Percentiles rank a stretch among this genome's conserved stretches.
Evolutionary conservation across 176 grass and related monocot species (phyloP).

Genomic region (Oryza coarctata): DNA sequence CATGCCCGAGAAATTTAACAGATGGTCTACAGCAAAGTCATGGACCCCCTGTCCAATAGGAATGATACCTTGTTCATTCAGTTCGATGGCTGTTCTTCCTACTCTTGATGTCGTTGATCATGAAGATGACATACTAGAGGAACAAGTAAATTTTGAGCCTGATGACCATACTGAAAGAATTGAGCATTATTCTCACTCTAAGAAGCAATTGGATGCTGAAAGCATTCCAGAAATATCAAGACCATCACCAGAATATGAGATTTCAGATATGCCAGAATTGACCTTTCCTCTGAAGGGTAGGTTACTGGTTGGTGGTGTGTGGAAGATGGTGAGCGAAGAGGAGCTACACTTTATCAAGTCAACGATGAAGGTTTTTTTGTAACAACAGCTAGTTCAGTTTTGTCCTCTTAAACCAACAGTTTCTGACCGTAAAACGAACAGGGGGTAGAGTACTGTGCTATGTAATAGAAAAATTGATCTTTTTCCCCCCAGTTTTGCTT

Average conservation of each 20-base stretch:
- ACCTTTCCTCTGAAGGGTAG: constrained; percentile 43
- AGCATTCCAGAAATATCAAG: constrained; percentile 40
- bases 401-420: neutral
- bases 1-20: constrained; percentile 29
- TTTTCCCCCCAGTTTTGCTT: neutral
- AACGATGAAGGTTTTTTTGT: constrained; percentile 43
- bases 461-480: neutral
- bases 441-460: neutral
- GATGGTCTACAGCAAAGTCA: constrained; percentile 62
- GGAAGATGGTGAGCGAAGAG: constrained; percentile 56
- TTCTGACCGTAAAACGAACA: neutral
- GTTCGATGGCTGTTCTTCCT: constrained; percentile 79
- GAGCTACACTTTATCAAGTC: constrained; percentile 52
- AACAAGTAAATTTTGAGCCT: constrained; percentile 28
- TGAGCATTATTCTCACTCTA: constrained; percentile 4
- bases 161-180: constrained; percentile 31
- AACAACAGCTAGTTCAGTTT: neutral
- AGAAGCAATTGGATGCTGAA: constrained; percentile 29
- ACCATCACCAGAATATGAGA: constrained; percentile 22
- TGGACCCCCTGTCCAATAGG: constrained; percentile 85
- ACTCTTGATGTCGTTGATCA: constrained; percentile 38
- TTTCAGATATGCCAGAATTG: constrained; percentile 28
- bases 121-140: neutral
- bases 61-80: constrained; percentile 86
- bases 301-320: constrained; percentile 57